Evolutionary conservation across 306 rosid genomes (phyloP), one percentile per base, ranked within the genome.

Genomic region (Hippophae rhamnoides): DNA sequence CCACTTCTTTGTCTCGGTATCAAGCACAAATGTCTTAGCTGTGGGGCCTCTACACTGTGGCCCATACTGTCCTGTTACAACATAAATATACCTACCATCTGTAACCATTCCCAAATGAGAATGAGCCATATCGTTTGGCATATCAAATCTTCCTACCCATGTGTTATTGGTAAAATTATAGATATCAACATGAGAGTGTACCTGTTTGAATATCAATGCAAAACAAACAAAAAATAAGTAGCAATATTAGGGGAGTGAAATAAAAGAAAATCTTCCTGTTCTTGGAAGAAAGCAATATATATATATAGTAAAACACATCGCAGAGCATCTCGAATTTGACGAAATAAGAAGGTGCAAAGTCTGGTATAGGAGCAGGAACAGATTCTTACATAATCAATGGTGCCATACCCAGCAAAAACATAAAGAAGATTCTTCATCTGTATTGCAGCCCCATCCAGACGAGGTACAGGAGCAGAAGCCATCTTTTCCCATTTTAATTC

Each of bases 21-120:
- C 96, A 18, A 90, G 77, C 55, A 78, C 85, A 71, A 82, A 90
- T 27, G 66, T 41, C 12, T 47, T 79, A 5, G 89, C 60, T 7
- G 73, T 83, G 52, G 97, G 81, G 13, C 78, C 85, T 68, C 97
- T 75, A 69, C 96, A 90, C 53, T 87, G 96, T 1, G 89, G 83
- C 47, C 97, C 97, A 74, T 70, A 74, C 69, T 90, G 97, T 56
- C 97, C 96, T 0, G 95, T 77, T 57, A 90, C 65, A 27, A 85
- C 82, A 68, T 82, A 90, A 47, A 85, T 74, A 77, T 79, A 87
- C 76, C 96, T 90, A 55, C 90, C 89, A 81, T 90, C 97, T 63
- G 82, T 77, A 31, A 82, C 81, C 52, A 85, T 77, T 57, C 97
- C 97, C 74, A 87, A 79, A 83, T 90, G 96, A 13, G 97, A 90